Base-by-base conservation (phyloP, 768 basidiomycete species). In the Mycena pura region DNA sequence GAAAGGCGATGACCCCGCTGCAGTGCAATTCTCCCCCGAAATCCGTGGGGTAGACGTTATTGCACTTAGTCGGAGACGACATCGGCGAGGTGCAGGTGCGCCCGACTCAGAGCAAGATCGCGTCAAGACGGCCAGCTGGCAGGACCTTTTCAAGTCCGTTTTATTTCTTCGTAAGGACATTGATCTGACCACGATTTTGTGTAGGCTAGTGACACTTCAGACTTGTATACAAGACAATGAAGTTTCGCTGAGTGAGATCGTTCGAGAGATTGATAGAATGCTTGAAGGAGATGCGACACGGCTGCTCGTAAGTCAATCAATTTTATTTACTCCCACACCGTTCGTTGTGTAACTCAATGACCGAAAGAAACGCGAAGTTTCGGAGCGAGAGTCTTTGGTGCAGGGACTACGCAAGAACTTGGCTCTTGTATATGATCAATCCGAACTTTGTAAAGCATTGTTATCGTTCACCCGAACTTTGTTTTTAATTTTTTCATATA, bases 81-180 rank as follows among this genome's bases (percentile, higher is more conserved):
- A 74, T 62, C 74, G 74, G 14, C 67, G 73, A 57, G 69, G 72
- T 39, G 48, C 60, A 22, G 68, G 64, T 6, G 44, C 50, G 44
- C 48, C 45, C 5, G 57, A 65, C 24, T 51, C 58, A 9, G 56
- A 63, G 6, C 51, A 65, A 17, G 67, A 71, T 34, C 27, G 51
- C 11, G 40, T 64, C 9, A 84, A 78, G 68, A 89, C 86, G 5
- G 84, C 87, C 10, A 78, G 74, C 11, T 88, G 82, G 80, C 87
- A 91, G 57, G 89, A 91, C 62, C 77, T 94, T 21, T 82, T 88
- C 68, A 87, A 86, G 92, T 93, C 60, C 61, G 86, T 74, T 25
- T 34, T 59, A 40, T 47, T 52, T 38, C 32, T 6, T 25, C 49
- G 38, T 11, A 14, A 7, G 13, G 8, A 25, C n/a, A 39, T 40